Evolutionary conservation across 768 basidiomycete genomes (phyloP), one percentile per base, ranked within the genome.

Genomic region (Hygrocybe punicea): DNA sequence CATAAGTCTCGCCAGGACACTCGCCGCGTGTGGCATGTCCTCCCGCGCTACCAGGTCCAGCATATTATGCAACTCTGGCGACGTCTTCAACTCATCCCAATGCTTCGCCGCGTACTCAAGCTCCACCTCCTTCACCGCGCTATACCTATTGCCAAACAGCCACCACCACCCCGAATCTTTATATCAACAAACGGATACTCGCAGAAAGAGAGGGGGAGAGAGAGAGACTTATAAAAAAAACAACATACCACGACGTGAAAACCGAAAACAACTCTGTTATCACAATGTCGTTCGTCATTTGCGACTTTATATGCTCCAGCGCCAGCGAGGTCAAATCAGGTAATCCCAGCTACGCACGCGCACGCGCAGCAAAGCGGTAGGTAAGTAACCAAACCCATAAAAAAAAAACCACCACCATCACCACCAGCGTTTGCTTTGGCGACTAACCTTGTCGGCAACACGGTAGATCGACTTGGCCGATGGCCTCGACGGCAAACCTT

Each of bases 401-500:
- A n/a, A n/a, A n/a, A n/a, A n/a, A n/a, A n/a, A n/a, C n/a, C n/a
- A n/a, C n/a, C n/a, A n/a, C n/a, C n/a, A n/a, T n/a, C n/a, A n/a
- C n/a, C n/a, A n/a, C n/a, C n/a, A 33, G 17, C 23, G 34, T 33
- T 21, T 33, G 47, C n/a, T n/a, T n/a, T n/a, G n/a, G n/a, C n/a
- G n/a, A n/a, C n/a, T n/a, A n/a, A n/a, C 59, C 51, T 57, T 60
- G 23, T 60, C 56, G 6, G 56, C 56, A 6, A 52, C 39, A n/a
- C 56, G 49, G 47, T 53, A 57, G 35, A 57, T 57, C 3, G 59
- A 60, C 17, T 57, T 60, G 21, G 59, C 39, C 19, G 59, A 60
- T 10, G 55, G 47, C 23, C 24, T 55, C 6, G 58, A 50, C 8
- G 45, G 58, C 10, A 55, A 37, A 33, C 53, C 54, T 35, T 35